These are phyloP conservation scores for Clarireedia monteithiana DNA, from an alignment of 2,329 filamentous ascomycete genomes.

Conservation along the genomic window DNA sequence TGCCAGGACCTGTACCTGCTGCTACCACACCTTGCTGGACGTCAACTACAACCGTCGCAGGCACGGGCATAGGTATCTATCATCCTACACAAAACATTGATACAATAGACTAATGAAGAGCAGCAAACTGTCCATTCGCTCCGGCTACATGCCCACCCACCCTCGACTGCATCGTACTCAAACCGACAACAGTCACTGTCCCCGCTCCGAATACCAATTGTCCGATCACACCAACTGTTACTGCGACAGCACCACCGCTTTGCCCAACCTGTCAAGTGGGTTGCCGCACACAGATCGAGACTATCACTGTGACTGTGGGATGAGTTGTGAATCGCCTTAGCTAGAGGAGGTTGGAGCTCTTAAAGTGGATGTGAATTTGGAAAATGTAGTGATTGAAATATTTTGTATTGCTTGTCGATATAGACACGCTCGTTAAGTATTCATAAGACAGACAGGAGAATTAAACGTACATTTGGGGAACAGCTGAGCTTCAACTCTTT, in stretches of 20 bases:
- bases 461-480: too few species aligned
- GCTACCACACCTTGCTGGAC: conserved; percentile 12
- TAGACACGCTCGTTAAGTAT: too few species aligned
- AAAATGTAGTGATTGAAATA: too few species aligned
- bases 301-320: conserved; percentile 10
- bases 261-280: conserved; percentile 16
- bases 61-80: neutral
- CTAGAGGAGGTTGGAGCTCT: too few species aligned
- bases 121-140: conserved; percentile 12
- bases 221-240: conserved; percentile 18
- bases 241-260: conserved; percentile 9
- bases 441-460: too few species aligned
- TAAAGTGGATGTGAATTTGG: too few species aligned
- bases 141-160: conserved; percentile 8
- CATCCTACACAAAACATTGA: neutral
- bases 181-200: conserved; percentile 6
- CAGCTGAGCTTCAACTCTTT: too few species aligned
- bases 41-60: neutral
- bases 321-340: neutral
- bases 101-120: neutral
- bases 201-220: conserved; percentile 13
- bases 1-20: neutral
- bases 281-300: conserved; percentile 10
- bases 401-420: too few species aligned
- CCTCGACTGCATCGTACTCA: conserved; percentile 11